A percentile compares a stretch with the other conserved stretches of the same genome.
These are phyloP conservation scores for Harringtonia aguacate DNA, from an alignment of 2,329 filamentous ascomycete genomes.

Conservation along the genomic window DNA sequence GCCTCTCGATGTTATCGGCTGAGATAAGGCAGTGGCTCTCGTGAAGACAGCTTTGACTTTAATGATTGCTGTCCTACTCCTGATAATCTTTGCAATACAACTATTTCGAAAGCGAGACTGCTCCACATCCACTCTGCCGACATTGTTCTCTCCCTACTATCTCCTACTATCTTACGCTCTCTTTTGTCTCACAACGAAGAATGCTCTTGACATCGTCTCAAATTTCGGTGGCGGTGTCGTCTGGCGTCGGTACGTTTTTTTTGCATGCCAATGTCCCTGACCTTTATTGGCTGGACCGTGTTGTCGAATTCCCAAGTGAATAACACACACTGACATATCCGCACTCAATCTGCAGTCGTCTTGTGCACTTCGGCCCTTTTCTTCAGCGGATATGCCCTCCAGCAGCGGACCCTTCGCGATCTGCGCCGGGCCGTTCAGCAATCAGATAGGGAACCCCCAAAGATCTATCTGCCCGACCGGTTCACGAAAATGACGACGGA, in stretches of 20 bases:
- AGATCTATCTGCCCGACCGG: constrained; percentile 38
- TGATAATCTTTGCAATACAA: too few relatives aligned
- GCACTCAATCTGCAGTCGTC: constrained; percentile 42
- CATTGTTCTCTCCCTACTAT: too few relatives aligned
- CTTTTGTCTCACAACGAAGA: constrained; percentile 9
- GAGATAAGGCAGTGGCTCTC: too few relatives aligned
- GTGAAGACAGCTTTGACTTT: too few relatives aligned
- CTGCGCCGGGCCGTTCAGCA: constrained; percentile 60
- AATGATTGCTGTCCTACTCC: too few relatives aligned
- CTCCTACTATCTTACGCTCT: too few relatives aligned
- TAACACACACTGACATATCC: too few relatives aligned
- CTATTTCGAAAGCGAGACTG: too few relatives aligned
- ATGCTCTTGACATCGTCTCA: constrained; percentile 59
- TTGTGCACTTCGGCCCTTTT: constrained; percentile 76
- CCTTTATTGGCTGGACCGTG: too few relatives aligned
- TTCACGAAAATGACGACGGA: constrained; percentile 34
- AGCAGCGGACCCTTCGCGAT: constrained; percentile 73
- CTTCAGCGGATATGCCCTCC: constrained; percentile 75
- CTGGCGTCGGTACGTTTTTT: constrained; percentile 44
- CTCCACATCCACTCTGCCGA: too few relatives aligned
- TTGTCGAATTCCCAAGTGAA: too few relatives aligned
- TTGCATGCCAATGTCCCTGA: neutral
- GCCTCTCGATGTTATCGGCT: too few relatives aligned
- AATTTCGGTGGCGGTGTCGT: constrained; percentile 57
- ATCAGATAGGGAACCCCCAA: constrained; percentile 35